Conservation (phyloP, 176 grass and related monocot genomes). For the Alloteropsis semialata region DNA sequence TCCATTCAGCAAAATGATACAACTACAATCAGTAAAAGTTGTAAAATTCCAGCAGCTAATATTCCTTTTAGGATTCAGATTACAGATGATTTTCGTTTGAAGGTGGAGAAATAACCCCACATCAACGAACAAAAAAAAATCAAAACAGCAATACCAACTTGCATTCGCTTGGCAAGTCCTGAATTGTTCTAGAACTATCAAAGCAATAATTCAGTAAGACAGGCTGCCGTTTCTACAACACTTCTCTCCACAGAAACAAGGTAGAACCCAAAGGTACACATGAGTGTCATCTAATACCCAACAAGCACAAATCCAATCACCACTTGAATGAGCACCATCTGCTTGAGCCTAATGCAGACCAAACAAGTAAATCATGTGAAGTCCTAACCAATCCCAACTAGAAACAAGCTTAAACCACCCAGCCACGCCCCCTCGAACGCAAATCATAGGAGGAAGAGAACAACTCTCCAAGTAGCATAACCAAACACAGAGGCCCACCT, state of each 20-base stretch:
- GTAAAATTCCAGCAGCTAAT: not conserved
- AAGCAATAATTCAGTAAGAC: not conserved
- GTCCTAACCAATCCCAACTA: slow-evolving; percentile 8
- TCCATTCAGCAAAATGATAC: not conserved
- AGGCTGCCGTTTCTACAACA: not conserved
- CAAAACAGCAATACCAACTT: not conserved
- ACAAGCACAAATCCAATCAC: not conserved
- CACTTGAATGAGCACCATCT: not conserved
- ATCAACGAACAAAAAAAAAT: not conserved
- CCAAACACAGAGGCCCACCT: not conserved
- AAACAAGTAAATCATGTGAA: not conserved
- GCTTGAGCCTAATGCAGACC: not conserved
- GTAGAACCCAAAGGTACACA: not conserved
- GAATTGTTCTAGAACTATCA: not conserved
- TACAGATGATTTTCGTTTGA: not conserved
- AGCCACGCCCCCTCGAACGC: not conserved
- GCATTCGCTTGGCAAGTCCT: not conserved
- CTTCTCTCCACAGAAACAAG: not conserved
- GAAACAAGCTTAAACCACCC: not conserved
- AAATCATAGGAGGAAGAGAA: not conserved
- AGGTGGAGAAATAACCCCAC: not conserved
- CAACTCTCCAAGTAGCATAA: not conserved
- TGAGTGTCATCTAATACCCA: not conserved
- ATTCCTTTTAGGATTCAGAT: not conserved
- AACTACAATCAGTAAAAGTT: not conserved